Base-by-base conservation (phyloP, 805 yeast species). In the Ogataea glucozyma region DNA sequence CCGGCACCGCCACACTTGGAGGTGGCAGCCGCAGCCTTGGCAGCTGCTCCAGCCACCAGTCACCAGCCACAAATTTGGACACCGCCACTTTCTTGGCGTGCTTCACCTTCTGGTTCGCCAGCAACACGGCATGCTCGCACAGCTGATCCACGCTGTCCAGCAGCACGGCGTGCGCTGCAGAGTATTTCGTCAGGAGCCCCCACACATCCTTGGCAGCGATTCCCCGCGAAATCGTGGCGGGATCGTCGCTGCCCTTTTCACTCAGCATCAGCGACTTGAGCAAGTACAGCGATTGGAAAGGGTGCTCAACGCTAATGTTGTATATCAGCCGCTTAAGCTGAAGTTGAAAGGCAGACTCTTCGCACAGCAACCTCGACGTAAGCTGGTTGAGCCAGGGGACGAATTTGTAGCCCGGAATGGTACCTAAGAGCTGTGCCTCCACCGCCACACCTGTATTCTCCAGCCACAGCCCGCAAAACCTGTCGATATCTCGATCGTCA, bases 331-430 rank as follows among this genome's bases (percentile, higher is more conserved):
- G 38, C 26, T 73, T 72, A 17, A 89, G 60, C 1, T 74, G 55
- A 2, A 47, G 57, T 54, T 87, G 96, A 53, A 88, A 89, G 0
- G 54, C 27, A 1, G 72, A 58, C 0, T 51, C 40, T 8, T 77
- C 85, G 26, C 64, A 65, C 1, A 77, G 65, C 12, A 90, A 57
- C 42, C 93, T 70, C 0, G 97, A 87, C 3, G 86, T 71, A 33
- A 90, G 70, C 58, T 90, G 98, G 46, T 84, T 82, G 26, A 83
- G 70, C 96, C 97, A 90, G 0, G 88, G 77, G 4, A 87, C 70
- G 40, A 88, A 76, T 52, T 82, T 82, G 56, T 70, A 69, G 11
- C 76, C 69, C 0, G 95, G 85, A 14, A 87, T 62, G 0, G 38
- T 36, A 0, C 55, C 38, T 2, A 83, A 54, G 4, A 67, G 64